Evolutionary conservation across 2,329 filamentous ascomycete genomes (phyloP), one percentile per base, ranked within the genome.

Genomic region (Gremmenia infestans): DNA sequence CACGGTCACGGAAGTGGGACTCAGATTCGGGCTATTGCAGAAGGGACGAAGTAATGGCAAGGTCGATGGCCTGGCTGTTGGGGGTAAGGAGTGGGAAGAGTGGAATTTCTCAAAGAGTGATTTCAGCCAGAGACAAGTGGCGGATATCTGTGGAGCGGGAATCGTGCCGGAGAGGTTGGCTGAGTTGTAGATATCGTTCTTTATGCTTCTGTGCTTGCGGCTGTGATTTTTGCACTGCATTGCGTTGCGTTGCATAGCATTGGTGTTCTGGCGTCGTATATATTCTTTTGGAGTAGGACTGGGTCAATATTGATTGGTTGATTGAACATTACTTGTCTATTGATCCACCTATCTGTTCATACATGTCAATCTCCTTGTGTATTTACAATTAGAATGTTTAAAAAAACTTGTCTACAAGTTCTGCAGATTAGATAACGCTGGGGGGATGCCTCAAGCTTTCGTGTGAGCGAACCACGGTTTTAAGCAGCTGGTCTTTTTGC

Each of bases 1-100:
- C 52, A 97, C 94, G 2, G 88, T 90, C 50, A 86, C 88, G 3
- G 94, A 99, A 74, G 93, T 97, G 8, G 83, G 88, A 53, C 76
- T 99, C 50, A 82, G 94, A 6, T 97, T 97, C 68, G 85, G 80
- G 28, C 88, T 96, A 53, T 74, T 96, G 51, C 68, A 70, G 22
- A 76, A 72, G 62, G 66, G 61, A 22, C 63, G 64, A 58, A 35
- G 49, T 9, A 39, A 39, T 17, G 55, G 12, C 19, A 25, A 7
- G 37, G 54, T 9, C 14, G 39, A 25, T 9, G 28, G 3, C 28
- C 9, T 32, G 47, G 46, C 25, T 28, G 14, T n/a, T 5, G 28
- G 32, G 40, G 17, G 12, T 2, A 36, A 5, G 40, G 25, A 12
- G 17, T 54, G 5, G 19, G 7, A 15, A 52, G 55, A 8, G 60